Conservation (phyloP, 257 asterid species). For the Lithospermum erythrorhizon region DNA sequence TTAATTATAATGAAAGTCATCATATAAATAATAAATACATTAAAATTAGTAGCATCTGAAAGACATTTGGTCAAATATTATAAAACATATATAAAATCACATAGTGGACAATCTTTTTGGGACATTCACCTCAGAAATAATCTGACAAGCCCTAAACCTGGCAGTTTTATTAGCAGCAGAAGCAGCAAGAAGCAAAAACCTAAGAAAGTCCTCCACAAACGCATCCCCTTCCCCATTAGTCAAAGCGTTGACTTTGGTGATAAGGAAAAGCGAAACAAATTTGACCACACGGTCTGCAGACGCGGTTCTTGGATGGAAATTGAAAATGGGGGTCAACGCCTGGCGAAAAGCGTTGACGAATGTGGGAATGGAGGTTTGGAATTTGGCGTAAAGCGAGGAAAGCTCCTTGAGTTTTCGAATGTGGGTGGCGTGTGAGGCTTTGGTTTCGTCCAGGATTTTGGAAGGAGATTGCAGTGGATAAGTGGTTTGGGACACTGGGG, state of each 20-base stretch:
- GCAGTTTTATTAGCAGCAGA: conserved; percentile 55
- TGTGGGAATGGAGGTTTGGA: conserved; percentile 11
- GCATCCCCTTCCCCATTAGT: conserved; percentile 22
- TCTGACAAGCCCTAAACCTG: conserved; percentile 85
- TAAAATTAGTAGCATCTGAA: too few species aligned
- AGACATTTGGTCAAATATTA: too few species aligned
- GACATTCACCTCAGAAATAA: conserved; percentile 64
- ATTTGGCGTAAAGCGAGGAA: conserved; percentile 31
- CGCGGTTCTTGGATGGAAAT: conserved; percentile 54
- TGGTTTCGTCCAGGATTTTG: conserved; percentile 45
- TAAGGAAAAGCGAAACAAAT: conserved; percentile 47
- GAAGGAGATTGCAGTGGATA: conserved; percentile 28
- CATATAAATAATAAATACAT: too few species aligned
- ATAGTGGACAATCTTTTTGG: too few species aligned
- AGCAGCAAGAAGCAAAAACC: conserved; percentile 57
- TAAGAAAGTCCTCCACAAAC: conserved; percentile 49
- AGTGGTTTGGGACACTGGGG: conserved; percentile 20
- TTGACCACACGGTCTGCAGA: conserved; percentile 57
- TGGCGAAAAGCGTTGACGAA: conserved; percentile 43
- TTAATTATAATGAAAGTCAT: too few species aligned
- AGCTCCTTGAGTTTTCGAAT: conserved; percentile 73
- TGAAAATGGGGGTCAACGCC: conserved; percentile 53
- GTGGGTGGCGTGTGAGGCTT: conserved; percentile 57
- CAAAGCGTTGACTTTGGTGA: conserved; percentile 20
- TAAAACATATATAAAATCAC: too few species aligned